Percentiles rank a stretch among this genome's conserved stretches.
phyloP scores from a whole-genome alignment of 2,329 filamentous ascomycete species.

The Sporothrix brasiliensis region DNA sequence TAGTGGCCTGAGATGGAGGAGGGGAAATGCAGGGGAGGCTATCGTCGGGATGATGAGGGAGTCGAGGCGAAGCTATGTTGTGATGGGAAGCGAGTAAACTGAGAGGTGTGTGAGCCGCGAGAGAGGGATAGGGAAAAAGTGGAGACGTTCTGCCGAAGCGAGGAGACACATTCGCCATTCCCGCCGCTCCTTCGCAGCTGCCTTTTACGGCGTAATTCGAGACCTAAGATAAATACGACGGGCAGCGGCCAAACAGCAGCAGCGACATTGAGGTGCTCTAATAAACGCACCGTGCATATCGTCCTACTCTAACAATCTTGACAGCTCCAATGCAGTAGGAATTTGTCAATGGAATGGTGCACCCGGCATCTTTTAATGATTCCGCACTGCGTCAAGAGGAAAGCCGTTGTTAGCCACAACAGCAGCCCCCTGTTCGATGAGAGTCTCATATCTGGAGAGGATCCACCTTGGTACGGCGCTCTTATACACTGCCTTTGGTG shows the following conservation, averaged over 20 bases:
- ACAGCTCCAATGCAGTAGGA: not conserved
- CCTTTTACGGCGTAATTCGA: constrained; percentile 26
- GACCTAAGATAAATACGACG: constrained; percentile 1
- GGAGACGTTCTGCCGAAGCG: not conserved
- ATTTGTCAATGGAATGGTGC: not conserved
- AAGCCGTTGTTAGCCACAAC: too few species aligned
- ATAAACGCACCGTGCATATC: not conserved
- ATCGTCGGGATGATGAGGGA: constrained; percentile 21
- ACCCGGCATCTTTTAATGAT: not conserved
- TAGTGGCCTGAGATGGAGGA: not conserved
- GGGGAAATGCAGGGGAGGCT: not conserved
- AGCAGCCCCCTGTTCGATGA: not conserved
- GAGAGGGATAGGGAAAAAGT: not conserved
- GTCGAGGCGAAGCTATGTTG: constrained; percentile 18
- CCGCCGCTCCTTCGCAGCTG: constrained; percentile 21
- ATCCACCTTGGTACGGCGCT: not conserved
- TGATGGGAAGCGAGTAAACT: constrained; percentile 1
- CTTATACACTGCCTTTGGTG: not conserved
- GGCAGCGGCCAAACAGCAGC: not conserved
- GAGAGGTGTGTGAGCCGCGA: constrained; percentile 33
- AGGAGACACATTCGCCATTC: constrained; percentile 1
- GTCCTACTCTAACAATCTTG: not conserved
- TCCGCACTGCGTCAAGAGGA: not conserved
- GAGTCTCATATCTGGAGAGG: not conserved
- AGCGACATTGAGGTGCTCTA: not conserved